phyloP scores from a whole-genome alignment of 2,329 filamentous ascomycete genomes.

The Neonectria magnoliae region DNA sequence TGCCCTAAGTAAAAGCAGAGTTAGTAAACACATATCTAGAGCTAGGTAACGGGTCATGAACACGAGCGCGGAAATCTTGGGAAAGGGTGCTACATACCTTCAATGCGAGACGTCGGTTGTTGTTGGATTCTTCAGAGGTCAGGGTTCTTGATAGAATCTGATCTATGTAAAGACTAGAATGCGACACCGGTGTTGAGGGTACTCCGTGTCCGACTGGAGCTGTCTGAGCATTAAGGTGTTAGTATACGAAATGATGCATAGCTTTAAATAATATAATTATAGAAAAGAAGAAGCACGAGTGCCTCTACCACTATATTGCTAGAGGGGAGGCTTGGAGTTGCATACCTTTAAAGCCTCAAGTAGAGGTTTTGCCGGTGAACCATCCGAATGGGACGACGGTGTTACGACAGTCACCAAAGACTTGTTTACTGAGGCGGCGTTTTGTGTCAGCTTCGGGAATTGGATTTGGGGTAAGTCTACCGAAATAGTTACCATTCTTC shows the following conservation, averaged over 20 bases:
- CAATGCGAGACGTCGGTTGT: constrained; percentile 22
- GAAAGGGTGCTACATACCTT: constrained; percentile 21
- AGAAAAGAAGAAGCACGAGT: neutral
- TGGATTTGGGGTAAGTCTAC: neutral
- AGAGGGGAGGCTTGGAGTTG: neutral
- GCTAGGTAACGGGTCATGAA: neutral
- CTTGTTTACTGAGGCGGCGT: constrained; percentile 26
- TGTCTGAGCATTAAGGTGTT: neutral
- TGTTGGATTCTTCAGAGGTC: neutral
- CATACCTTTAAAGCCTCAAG: constrained; percentile 3
- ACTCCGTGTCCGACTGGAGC: neutral
- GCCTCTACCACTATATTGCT: neutral
- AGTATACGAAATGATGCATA: neutral
- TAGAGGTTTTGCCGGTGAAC: neutral
- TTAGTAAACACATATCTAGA: neutral
- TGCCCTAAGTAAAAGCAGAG: constrained; percentile 19
- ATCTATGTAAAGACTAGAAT: constrained; percentile 28
- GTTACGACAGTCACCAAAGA: constrained; percentile 13
- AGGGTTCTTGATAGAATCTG: constrained; percentile 19
- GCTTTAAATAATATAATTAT: too few relatives aligned
- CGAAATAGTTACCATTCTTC: constrained; percentile 28
- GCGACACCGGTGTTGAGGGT: neutral
- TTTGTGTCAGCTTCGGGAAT: constrained; percentile 14
- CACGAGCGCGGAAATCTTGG: neutral
- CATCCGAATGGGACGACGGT: neutral